phyloP scores from a whole-genome alignment of 1,139 yeast species.

The Geotrichum cucujoidarum region DNA sequence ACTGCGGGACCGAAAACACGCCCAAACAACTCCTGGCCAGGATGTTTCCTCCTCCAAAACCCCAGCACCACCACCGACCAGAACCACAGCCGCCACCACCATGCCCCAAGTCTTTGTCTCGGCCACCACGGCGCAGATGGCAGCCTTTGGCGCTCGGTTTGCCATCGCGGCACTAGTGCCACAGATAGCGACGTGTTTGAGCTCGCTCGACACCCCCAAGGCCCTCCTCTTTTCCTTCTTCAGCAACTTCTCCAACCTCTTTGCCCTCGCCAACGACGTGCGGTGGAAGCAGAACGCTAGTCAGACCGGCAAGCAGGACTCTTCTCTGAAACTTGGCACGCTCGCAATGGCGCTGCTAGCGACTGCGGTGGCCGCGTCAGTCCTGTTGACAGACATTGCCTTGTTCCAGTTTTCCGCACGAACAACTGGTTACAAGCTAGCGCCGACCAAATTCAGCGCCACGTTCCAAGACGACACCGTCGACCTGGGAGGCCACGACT shows the following conservation, averaged over 20 bases:
- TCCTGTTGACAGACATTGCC: neutral
- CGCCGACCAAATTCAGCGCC: neutral
- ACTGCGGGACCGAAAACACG: no score
- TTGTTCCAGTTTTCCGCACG: neutral
- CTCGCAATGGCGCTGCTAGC: neutral
- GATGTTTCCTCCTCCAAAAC: no score
- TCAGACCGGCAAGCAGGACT: neutral
- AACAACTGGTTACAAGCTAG: neutral
- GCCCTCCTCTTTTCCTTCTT: neutral
- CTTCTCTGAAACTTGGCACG: neutral
- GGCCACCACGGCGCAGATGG: neutral
- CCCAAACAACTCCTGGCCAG: no score
- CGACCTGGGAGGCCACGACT: neutral
- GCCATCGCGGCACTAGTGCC: neutral
- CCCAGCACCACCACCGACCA: no score
- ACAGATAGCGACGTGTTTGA: neutral
- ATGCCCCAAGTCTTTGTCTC: neutral
- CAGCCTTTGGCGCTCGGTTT: neutral
- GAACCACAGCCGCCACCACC: no score
- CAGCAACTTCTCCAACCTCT: neutral
- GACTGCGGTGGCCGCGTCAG: neutral
- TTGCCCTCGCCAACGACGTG: neutral
- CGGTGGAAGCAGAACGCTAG: neutral
- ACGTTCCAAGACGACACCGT: neutral
- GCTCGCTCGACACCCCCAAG: neutral